These are phyloP conservation scores for Davidsoniella neocaledoniae DNA, from an alignment of 2,329 filamentous ascomycete genomes.

Conservation along the genomic window DNA sequence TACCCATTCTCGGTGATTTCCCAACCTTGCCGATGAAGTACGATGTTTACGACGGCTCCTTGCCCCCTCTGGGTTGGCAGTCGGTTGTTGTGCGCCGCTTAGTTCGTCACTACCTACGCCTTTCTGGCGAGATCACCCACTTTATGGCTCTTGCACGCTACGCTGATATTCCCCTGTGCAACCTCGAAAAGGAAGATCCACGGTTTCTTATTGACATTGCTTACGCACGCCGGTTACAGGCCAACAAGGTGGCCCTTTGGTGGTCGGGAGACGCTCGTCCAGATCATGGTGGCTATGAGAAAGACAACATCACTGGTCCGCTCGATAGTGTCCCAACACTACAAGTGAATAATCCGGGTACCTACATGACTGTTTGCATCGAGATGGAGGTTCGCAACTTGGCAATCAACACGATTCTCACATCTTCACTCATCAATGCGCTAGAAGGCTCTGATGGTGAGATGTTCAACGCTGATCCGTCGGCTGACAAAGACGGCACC, in stretches of 20 bases:
- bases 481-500: slow-evolving; percentile 28
- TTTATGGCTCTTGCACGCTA: slow-evolving; percentile 77
- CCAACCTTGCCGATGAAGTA: slow-evolving; percentile 68
- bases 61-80: slow-evolving; percentile 91
- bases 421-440: slow-evolving; percentile 91
- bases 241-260: slow-evolving; percentile 89
- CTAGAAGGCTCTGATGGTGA: slow-evolving; percentile 79
- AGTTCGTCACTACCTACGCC: slow-evolving; percentile 75
- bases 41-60: slow-evolving; percentile 66
- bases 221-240: slow-evolving; percentile 77
- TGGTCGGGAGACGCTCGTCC: slow-evolving; percentile 80
- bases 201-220: slow-evolving; percentile 90
- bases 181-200: slow-evolving; percentile 85
- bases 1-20: slow-evolving; percentile 69
- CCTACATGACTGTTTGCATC: slow-evolving; percentile 90
- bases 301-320: slow-evolving; percentile 69
- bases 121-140: slow-evolving; percentile 86
- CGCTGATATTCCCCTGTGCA: slow-evolving; percentile 87
- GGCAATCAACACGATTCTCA: slow-evolving; percentile 93
- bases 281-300: slow-evolving; percentile 91
- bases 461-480: slow-evolving; percentile 61
- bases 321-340: slow-evolving; percentile 86
- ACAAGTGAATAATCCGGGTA: slow-evolving; percentile 78
- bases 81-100: slow-evolving; percentile 70
- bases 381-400: slow-evolving; percentile 88